Percentiles rank a stretch among this genome's conserved stretches.
phyloP scores from a whole-genome alignment of 2,329 filamentous ascomycete genomes.

The Fusarium oxysporum region DNA sequence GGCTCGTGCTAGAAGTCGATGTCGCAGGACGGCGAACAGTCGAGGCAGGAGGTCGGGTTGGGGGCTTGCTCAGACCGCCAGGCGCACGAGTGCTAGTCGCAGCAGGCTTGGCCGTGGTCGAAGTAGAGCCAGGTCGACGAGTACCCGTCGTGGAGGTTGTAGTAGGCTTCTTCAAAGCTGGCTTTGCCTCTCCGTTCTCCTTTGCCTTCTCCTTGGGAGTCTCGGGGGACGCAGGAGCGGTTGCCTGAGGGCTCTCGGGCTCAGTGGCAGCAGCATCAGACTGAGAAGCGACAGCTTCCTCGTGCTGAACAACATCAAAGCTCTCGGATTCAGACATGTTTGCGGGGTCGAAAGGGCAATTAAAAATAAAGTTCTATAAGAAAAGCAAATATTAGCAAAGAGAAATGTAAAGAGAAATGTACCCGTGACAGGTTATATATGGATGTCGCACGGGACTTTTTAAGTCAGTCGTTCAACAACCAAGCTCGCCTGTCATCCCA shows the following conservation, averaged over 20 bases:
- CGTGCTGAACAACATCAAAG: conserved; percentile 58
- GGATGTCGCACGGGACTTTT: conserved; percentile 9
- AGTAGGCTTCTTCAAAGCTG: conserved; percentile 52
- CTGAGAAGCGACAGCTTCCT: conserved; percentile 53
- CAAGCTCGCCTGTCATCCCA: conserved; percentile 24
- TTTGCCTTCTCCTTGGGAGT: conserved; percentile 51
- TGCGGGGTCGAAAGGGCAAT: conserved; percentile 26
- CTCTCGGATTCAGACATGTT: conserved; percentile 62
- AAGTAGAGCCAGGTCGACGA: conserved; percentile 27
- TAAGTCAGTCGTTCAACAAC: conserved; percentile 6
- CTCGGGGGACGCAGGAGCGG: conserved; percentile 50
- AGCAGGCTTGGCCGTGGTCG: conserved; percentile 45
- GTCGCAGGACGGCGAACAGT: conserved; percentile 49
- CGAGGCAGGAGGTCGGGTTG: conserved; percentile 59
- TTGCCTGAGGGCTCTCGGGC: conserved; percentile 43
- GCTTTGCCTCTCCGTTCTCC: conserved; percentile 44
- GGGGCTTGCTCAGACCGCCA: conserved; percentile 60
- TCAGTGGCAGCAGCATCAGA: conserved; percentile 42
- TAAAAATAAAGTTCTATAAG: conserved; percentile 20
- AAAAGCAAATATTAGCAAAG: conserved; percentile 7
- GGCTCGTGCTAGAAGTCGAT: conserved; percentile 54
- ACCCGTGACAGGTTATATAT: conserved; percentile 7
- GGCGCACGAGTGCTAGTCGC: conserved; percentile 52
- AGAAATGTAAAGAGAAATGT: neutral
- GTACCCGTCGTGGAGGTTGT: conserved; percentile 47